Conservation (phyloP, 2,329 filamentous ascomycete species). For the Aspergillus calidoustus region DNA sequence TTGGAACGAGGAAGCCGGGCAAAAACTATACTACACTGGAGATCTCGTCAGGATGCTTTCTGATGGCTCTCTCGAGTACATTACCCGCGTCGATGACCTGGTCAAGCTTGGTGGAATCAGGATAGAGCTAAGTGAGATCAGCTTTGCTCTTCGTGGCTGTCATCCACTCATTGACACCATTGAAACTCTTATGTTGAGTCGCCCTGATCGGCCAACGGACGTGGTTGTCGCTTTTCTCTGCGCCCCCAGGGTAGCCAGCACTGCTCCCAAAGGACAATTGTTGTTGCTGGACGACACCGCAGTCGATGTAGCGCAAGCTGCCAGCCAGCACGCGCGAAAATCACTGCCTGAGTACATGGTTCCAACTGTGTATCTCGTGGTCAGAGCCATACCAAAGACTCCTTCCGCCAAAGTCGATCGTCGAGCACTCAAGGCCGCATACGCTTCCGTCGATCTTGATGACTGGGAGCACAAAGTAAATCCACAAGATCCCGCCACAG, state of each 20-base stretch:
- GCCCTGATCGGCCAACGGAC: constrained; percentile 36
- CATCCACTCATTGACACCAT: constrained; percentile 38
- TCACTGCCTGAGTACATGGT: constrained; percentile 40
- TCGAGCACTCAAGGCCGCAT: constrained; percentile 32
- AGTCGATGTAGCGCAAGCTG: constrained; percentile 29
- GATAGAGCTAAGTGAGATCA: constrained; percentile 38
- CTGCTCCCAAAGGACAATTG: constrained; percentile 9
- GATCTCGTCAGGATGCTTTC: constrained; percentile 35
- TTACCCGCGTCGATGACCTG: constrained; percentile 33
- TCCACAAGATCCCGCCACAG: constrained; percentile 17
- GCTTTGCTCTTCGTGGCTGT: constrained; percentile 37
- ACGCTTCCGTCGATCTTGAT: constrained; percentile 33
- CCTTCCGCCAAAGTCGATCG: constrained; percentile 41
- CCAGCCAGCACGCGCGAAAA: constrained; percentile 26
- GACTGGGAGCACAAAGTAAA: constrained; percentile 32
- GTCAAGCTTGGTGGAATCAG: constrained; percentile 35
- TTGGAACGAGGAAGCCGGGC: constrained; percentile 32
- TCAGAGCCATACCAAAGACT: constrained; percentile 34
- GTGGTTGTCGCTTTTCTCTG: constrained; percentile 43
- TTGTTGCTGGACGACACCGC: constrained; percentile 24
- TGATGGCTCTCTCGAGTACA: constrained; percentile 32
- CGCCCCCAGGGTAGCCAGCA: constrained; percentile 24
- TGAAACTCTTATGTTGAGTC: constrained; percentile 36
- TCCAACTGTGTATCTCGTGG: constrained; percentile 37
- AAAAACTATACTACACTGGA: constrained; percentile 40